Base-by-base conservation (phyloP, 2,329 filamentous ascomycete genomes). In the Monosporascus sp. region DNA sequence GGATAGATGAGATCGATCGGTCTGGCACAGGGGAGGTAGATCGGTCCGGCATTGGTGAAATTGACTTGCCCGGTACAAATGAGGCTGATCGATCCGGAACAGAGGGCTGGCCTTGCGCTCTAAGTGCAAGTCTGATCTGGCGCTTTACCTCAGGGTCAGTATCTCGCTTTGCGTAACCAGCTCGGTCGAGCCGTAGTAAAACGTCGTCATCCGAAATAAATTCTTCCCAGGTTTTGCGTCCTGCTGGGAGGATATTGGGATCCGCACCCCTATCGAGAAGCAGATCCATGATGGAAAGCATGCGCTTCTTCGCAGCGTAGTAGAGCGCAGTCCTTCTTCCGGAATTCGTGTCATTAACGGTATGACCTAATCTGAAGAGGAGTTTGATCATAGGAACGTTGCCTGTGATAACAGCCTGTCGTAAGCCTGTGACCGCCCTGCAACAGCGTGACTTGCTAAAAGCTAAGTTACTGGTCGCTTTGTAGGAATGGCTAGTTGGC, bases 361-460 rank as follows among this genome's bases (percentile, higher is more conserved):
- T 51, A 27, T 62, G 58, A 31, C 61, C 62, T 45, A 58, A 54
- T 51, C 56, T 58, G 27, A 64, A 43, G 6, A 67, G 51, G 26
- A 64, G 52, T 53, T 61, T 61, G 48, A 58, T 56, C 47, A 26
- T 26, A 26, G 24, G 24, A 26, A 26, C 24, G 24, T 26, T 26
- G 24, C 24, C 24, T 26, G 24, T 58, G 49, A 40, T 50, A 50
- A 61, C 62, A 60, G 62, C 63, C 48, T 61, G 58, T 16, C 63
- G 62, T 36, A 63, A 37, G 22, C 52, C 49, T 57, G 63, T 64
- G 53, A 61, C 59, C 8, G 63, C 61, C 52, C 61, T 47, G 53
- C 63, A 65, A 57, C 63, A 65, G 55, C 63, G 63, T 51, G 63
- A 65, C 52, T 65, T 65, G 57, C 52, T 44, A 49, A 65, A 64